Evolutionary conservation across 495 filamentous ascomycete species (phyloP).

Genomic region (Hypoxylon fuscum): DNA sequence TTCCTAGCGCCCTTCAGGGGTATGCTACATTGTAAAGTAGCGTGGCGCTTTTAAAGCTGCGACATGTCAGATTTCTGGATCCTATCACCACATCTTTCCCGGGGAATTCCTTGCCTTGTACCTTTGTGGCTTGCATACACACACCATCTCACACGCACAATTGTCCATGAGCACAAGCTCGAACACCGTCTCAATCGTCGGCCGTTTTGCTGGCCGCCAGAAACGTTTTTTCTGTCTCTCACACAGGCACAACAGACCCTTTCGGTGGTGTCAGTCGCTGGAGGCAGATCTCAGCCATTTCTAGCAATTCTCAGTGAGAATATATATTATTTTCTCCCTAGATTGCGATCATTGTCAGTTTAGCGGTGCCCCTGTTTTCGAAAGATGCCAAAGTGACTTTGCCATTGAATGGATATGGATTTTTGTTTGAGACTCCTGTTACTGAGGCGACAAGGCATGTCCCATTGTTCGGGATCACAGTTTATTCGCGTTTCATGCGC

Average conservation of each 20-base stretch:
- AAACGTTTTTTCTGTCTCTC: background rate
- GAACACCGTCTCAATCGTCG: constrained; percentile 29
- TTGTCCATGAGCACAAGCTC: constrained; percentile 8
- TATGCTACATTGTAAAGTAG: constrained; percentile 7
- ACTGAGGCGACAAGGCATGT: too few species aligned
- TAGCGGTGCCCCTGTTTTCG: constrained; percentile 3
- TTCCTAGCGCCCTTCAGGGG: constrained; percentile 13
- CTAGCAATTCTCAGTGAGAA: constrained; percentile 1
- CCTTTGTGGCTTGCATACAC: constrained; percentile 28
- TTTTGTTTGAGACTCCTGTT: background rate
- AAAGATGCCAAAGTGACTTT: background rate
- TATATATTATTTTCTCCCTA: constrained; percentile 23
- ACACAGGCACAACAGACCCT: constrained; percentile 7
- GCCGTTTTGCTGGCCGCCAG: background rate
- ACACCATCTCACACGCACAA: constrained; percentile 6
- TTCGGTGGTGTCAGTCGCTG: constrained; percentile 28
- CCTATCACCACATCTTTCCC: constrained; percentile 18
- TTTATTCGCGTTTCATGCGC: background rate
- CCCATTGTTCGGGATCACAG: too few species aligned
- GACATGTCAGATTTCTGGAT: constrained; percentile 32
- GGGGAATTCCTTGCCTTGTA: constrained; percentile 31
- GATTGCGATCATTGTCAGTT: constrained; percentile 26
- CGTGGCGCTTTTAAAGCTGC: constrained; percentile 18
- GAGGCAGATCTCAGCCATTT: constrained; percentile 21
- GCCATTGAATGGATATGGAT: background rate